These are phyloP conservation scores for Kurtzmaniella quercitrusa DNA, from an alignment of 1,139 yeast species.

Conservation along the genomic window DNA sequence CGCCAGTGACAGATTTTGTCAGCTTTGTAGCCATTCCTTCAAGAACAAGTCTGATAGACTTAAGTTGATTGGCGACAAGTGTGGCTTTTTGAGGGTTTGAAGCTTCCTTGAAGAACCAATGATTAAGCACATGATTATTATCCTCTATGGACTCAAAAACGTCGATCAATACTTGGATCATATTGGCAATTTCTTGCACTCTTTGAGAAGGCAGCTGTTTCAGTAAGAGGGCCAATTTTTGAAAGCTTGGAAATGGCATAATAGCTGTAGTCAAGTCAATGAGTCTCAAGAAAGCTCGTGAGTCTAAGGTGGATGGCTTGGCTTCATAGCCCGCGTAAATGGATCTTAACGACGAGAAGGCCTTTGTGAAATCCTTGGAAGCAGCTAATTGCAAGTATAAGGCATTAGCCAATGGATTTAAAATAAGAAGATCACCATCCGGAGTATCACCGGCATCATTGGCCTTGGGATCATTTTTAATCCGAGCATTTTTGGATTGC, in stretches of 20 bases:
- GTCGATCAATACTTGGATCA: conserved; percentile 33
- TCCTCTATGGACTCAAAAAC: conserved; percentile 29
- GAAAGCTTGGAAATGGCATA: conserved; percentile 53
- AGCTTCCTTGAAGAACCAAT: conserved; percentile 48
- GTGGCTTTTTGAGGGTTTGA: conserved; percentile 52
- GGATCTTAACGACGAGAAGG: conserved; percentile 35
- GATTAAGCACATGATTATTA: conserved; percentile 34
- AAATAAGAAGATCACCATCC: conserved; percentile 37
- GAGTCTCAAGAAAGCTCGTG: conserved; percentile 32
- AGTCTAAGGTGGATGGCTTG: conserved; percentile 21
- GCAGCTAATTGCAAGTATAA: conserved; percentile 52
- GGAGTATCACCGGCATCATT: conserved; percentile 7
- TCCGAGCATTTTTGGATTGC: conserved; percentile 4
- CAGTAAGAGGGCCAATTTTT: conserved; percentile 41
- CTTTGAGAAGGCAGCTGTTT: conserved; percentile 32
- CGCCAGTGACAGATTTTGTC: conserved; percentile 7
- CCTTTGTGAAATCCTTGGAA: conserved; percentile 42
- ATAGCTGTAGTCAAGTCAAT: conserved; percentile 56
- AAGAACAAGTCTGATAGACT: conserved; percentile 50
- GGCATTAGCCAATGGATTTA: conserved; percentile 61
- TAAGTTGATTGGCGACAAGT: conserved; percentile 59
- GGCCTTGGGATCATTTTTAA: conserved; percentile 7
- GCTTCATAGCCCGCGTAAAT: conserved; percentile 22
- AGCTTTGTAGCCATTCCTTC: conserved; percentile 44
- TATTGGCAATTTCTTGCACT: conserved; percentile 23